A percentile compares a stretch with the other conserved stretches of the same genome.
These are phyloP conservation scores for Colletotrichum brevisporum DNA, from an alignment of 2,329 filamentous ascomycete species.

Conservation along the genomic window DNA sequence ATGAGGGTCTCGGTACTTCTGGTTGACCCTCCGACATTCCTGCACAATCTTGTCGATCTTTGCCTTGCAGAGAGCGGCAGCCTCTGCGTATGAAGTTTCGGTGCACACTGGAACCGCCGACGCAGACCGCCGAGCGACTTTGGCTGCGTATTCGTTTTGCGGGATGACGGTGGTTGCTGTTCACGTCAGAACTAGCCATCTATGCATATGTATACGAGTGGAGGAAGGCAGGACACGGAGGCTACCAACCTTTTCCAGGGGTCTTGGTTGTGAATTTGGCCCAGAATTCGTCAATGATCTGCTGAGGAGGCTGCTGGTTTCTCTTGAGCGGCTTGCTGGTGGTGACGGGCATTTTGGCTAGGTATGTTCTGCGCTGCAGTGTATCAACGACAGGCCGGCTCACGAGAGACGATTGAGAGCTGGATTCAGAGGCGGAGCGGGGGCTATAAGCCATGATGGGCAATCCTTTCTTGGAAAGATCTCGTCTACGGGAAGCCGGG, in stretches of 20 bases:
- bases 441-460: slow-evolving; percentile 22
- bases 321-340: slow-evolving; percentile 30
- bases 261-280: slow-evolving; percentile 77
- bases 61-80: slow-evolving; percentile 75
- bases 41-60: slow-evolving; percentile 74
- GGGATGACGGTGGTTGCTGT: slow-evolving; percentile 78
- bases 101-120: slow-evolving; percentile 61
- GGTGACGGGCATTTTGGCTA: slow-evolving; percentile 33
- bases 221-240: background rate
- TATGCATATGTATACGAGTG: background rate
- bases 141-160: slow-evolving; percentile 74
- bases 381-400: background rate
- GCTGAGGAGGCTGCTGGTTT: slow-evolving; percentile 74
- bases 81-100: slow-evolving; percentile 79
- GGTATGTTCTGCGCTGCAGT: slow-evolving; percentile 15
- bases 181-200: slow-evolving; percentile 29
- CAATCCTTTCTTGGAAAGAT: background rate
- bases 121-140: slow-evolving; percentile 69
- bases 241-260: slow-evolving; percentile 73
- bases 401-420: slow-evolving; percentile 7
- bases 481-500: background rate
- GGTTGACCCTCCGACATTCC: slow-evolving; percentile 82
- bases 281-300: slow-evolving; percentile 81
- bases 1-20: slow-evolving; percentile 88
- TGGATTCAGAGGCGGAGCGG: slow-evolving; percentile 24